Evolutionary conservation across 768 basidiomycete genomes (phyloP).

Genomic region (Suillus spraguei): DNA sequence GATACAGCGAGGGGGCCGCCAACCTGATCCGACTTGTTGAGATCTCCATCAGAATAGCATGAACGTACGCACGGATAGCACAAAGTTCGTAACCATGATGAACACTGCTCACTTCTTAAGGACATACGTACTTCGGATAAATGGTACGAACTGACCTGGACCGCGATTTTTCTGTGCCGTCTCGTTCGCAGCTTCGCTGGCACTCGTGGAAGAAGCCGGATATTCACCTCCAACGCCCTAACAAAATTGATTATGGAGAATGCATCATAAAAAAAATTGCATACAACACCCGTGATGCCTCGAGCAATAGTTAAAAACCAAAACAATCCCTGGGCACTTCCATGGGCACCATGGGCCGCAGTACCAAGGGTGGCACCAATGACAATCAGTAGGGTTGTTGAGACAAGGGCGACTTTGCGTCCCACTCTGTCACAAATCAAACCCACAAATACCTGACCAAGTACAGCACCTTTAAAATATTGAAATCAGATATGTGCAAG

Average conservation of each 20-base stretch:
- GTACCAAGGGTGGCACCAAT: conserved; percentile 69
- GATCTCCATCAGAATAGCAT: background rate
- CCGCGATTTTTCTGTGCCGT: conserved; percentile 61
- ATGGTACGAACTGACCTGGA: conserved; percentile 43
- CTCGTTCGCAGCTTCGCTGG: conserved; percentile 76
- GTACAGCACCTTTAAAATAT: conserved; percentile 50
- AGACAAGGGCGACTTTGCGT: conserved; percentile 73
- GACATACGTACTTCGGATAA: conserved; percentile 7
- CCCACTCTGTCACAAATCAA: conserved; percentile 73
- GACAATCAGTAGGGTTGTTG: conserved; percentile 70
- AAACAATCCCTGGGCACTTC: conserved; percentile 60
- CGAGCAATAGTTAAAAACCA: conserved; percentile 77
- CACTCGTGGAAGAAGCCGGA: conserved; percentile 69
- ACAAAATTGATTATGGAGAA: conserved; percentile 1
- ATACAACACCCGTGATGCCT: conserved; percentile 68
- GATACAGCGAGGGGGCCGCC: conserved; percentile 68
- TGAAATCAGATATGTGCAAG: conserved; percentile 9
- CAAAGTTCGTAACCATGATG: conserved; percentile 77
- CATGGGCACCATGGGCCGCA: conserved; percentile 63
- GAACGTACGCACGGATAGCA: conserved; percentile 51
- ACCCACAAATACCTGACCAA: conserved; percentile 65
- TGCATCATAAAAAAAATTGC: conserved; percentile 18
- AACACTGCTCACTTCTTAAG: conserved; percentile 46
- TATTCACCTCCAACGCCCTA: conserved; percentile 81
- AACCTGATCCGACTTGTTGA: conserved; percentile 41